phyloP scores from a whole-genome alignment of 129 eudicot species.

The Tagetes erecta region DNA sequence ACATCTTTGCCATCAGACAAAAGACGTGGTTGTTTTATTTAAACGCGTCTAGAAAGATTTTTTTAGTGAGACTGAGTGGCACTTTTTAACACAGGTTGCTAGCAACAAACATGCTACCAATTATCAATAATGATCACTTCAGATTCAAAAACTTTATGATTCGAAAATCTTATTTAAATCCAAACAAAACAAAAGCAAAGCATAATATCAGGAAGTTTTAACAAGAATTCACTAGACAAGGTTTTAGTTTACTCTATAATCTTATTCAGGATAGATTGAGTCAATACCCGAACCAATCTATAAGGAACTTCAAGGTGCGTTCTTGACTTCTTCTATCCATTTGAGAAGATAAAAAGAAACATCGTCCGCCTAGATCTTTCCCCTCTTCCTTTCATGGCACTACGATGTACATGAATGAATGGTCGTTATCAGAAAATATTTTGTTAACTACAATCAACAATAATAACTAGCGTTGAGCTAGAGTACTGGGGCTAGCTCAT shows the following conservation, averaged over 20 bases:
- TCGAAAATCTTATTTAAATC: conserved; percentile 19
- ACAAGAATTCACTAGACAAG: conserved; percentile 24
- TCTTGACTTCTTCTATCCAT: conserved; percentile 83
- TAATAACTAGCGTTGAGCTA: too few species aligned
- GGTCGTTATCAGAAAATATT: too few species aligned
- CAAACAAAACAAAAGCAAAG: conserved; percentile 19
- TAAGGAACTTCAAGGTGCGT: conserved; percentile 77
- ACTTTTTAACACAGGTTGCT: too few species aligned
- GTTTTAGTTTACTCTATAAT: conserved; percentile 47
- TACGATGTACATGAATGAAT: too few species aligned
- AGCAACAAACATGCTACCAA: too few species aligned
- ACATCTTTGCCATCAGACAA: too few species aligned
- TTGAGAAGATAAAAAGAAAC: conserved; percentile 31
- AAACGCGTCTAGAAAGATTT: too few species aligned
- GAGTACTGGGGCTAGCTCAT: too few species aligned
- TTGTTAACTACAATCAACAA: too few species aligned
- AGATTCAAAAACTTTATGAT: neutral
- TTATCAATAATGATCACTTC: neutral
- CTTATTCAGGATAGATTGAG: conserved; percentile 42
- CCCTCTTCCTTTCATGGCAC: conserved; percentile 2
- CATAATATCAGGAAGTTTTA: conserved; percentile 18
- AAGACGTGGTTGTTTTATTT: too few species aligned
- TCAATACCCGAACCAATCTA: conserved; percentile 96
- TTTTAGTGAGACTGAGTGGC: too few species aligned
- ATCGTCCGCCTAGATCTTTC: conserved; percentile 32